Evolutionary conservation across 2,329 filamentous ascomycete species (phyloP).

Genomic region (Ophiostoma ulmi): DNA sequence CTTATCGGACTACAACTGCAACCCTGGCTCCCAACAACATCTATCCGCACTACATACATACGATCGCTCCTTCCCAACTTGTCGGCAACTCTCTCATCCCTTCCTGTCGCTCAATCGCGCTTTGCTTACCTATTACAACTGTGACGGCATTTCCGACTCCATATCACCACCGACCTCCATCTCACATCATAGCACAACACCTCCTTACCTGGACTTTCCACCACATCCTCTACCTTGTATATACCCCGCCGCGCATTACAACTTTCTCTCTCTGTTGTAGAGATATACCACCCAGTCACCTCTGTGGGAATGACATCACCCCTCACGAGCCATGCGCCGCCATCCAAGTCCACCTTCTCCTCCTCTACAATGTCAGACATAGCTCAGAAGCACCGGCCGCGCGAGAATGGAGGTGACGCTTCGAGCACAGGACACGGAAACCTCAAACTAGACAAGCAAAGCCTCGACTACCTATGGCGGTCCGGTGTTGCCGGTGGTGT

Average conservation of each 20-base stretch:
- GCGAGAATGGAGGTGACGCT: constrained; percentile 33
- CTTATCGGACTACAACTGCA: constrained; percentile 3
- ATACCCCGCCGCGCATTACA: neutral
- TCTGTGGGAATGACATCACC: constrained; percentile 50
- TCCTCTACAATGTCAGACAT: constrained; percentile 48
- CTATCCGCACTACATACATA: neutral
- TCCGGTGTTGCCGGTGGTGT: constrained; percentile 83
- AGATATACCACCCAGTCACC: neutral
- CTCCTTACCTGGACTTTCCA: too few relatives aligned
- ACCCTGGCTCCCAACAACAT: neutral
- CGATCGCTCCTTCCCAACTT: constrained; percentile 11
- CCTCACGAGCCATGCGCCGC: constrained; percentile 49
- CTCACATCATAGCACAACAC: neutral
- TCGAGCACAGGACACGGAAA: constrained; percentile 40
- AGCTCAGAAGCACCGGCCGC: constrained; percentile 38
- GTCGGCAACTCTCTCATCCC: neutral
- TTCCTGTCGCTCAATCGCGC: neutral
- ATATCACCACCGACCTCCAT: neutral
- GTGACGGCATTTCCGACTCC: neutral
- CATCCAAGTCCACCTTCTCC: constrained; percentile 16
- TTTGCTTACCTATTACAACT: neutral
- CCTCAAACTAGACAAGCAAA: constrained; percentile 59
- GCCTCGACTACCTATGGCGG: constrained; percentile 75
- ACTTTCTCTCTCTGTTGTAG: neutral
- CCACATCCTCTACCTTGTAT: neutral